phyloP scores from a whole-genome alignment of 78 protist genomes.

The Bigelowiella natans region DNA sequence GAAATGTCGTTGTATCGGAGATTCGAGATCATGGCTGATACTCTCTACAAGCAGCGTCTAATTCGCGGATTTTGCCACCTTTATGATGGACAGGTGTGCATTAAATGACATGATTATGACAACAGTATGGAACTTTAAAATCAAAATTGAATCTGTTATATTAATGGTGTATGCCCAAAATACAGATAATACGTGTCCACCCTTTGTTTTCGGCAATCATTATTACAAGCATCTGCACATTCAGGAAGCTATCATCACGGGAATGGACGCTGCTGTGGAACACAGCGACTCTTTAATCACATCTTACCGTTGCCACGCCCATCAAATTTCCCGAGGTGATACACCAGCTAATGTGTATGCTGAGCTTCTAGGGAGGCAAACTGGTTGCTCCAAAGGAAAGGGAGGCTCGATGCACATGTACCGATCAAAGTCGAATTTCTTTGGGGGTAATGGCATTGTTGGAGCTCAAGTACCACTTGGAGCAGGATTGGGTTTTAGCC shows the following conservation, averaged over 20 bases:
- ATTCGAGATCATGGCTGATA: slow-evolving; percentile 51
- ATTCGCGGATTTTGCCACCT: slow-evolving; percentile 92
- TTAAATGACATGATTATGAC: not conserved
- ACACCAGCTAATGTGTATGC: slow-evolving; percentile 45
- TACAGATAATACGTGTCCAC: not conserved
- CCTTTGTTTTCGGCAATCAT: not conserved
- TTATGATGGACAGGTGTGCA: slow-evolving; percentile 77
- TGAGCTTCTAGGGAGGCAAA: slow-evolving; percentile 60
- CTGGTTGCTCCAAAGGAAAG: slow-evolving; percentile 74
- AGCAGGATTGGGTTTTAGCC: slow-evolving; percentile 76
- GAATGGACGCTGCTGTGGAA: slow-evolving; percentile 64
- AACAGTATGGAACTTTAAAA: not conserved
- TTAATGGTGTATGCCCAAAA: not conserved
- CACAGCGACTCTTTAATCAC: slow-evolving; percentile 71
- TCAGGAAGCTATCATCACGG: slow-evolving; percentile 75
- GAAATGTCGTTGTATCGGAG: slow-evolving; percentile 29
- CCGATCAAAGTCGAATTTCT: slow-evolving; percentile 56
- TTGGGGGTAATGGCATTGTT: slow-evolving; percentile 95
- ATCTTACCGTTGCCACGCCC: slow-evolving; percentile 85
- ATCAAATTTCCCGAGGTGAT: slow-evolving; percentile 60
- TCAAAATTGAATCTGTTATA: not conserved
- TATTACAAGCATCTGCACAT: no score
- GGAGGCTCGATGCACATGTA: slow-evolving; percentile 96
- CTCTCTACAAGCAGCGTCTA: slow-evolving; percentile 59
- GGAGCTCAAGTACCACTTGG: slow-evolving; percentile 79